Percentiles rank a stretch among this genome's conserved stretches.
phyloP scores from a whole-genome alignment of 177 flowering plant species.

The Vitis hybrid region DNA sequence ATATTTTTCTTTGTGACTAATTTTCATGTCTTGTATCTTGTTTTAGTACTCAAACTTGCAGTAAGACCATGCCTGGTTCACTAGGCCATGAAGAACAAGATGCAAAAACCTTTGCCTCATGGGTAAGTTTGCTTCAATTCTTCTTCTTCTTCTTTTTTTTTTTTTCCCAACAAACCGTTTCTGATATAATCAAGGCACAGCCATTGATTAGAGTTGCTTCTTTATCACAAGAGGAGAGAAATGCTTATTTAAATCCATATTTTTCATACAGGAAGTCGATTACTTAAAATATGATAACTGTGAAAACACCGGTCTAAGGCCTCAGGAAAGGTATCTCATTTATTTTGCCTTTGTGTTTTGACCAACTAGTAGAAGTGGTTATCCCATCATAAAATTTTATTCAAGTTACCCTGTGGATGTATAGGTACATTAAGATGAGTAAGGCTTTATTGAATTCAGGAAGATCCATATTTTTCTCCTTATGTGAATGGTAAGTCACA shows the following conservation, averaged over 20 bases:
- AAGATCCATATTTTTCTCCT: conserved; percentile 63
- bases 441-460: conserved; percentile 65
- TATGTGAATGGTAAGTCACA: conserved; percentile 76
- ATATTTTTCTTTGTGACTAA: background rate
- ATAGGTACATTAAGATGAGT: conserved; percentile 71
- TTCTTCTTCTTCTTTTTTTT: no score
- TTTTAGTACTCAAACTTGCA: conserved; percentile 58
- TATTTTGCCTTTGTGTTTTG: background rate
- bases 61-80: conserved; percentile 78
- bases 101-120: conserved; percentile 77
- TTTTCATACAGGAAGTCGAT: conserved; percentile 60
- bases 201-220: no score
- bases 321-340: conserved; percentile 52
- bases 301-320: conserved; percentile 37
- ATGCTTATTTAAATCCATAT: no score
- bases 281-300: conserved; percentile 94
- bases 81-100: conserved; percentile 72
- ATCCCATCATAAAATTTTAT: background rate
- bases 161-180: background rate
- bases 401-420: background rate
- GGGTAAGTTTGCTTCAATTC: conserved; percentile 32
- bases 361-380: no score
- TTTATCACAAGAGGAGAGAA: no score
- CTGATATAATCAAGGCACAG: no score
- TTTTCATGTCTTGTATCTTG: background rate